These are phyloP conservation scores for Elongisporangium undulatum DNA, from an alignment of 352 stramenopile species.

Conservation along the genomic window DNA sequence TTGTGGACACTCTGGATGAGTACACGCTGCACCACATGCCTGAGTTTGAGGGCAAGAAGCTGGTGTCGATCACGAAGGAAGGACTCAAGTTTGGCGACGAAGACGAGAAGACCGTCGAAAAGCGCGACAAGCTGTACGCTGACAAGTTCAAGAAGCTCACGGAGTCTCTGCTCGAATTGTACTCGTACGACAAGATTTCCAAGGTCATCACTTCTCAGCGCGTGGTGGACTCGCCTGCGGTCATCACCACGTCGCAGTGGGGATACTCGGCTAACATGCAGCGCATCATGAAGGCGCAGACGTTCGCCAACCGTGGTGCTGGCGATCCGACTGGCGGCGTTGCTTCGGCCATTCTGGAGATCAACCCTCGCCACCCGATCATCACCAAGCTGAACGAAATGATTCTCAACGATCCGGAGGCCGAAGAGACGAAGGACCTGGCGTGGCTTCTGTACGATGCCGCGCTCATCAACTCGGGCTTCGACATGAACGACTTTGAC, in stretches of 20 bases:
- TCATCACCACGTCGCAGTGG: constrained; percentile 97
- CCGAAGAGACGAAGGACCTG: constrained; percentile 90
- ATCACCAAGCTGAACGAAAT: constrained; percentile 93
- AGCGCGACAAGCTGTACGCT: constrained; percentile 95
- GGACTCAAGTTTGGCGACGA: constrained; percentile 99
- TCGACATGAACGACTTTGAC: constrained; percentile 92
- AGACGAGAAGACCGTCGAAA: constrained; percentile 93
- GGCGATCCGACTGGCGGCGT: constrained; percentile 15
- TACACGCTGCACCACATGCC: constrained; percentile 95
- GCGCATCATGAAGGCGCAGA: constrained; percentile 98
- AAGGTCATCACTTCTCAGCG: constrained; percentile 95
- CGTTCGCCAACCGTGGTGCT: constrained; percentile 87
- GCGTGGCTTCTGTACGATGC: constrained; percentile 98
- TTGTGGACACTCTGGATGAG: constrained; percentile 98
- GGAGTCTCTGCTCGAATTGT: constrained; percentile 95
- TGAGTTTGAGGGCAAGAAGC: constrained; percentile 94
- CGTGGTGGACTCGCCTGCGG: constrained; percentile 90
- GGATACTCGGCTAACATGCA: constrained; percentile 99
- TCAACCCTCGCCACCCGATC: constrained; percentile 99
- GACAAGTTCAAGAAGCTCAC: constrained; percentile 96
- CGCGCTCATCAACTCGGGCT: constrained; percentile 96
- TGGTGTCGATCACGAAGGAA: constrained; percentile 97
- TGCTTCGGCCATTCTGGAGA: constrained; percentile 93
- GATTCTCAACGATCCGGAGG: constrained; percentile 55
- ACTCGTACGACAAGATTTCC: constrained; percentile 89